A percentile compares a stretch with the other conserved stretches of the same genome.
Evolutionary conservation across 2,329 filamentous ascomycete species (phyloP).

Genomic region (Alternaria sp.): DNA sequence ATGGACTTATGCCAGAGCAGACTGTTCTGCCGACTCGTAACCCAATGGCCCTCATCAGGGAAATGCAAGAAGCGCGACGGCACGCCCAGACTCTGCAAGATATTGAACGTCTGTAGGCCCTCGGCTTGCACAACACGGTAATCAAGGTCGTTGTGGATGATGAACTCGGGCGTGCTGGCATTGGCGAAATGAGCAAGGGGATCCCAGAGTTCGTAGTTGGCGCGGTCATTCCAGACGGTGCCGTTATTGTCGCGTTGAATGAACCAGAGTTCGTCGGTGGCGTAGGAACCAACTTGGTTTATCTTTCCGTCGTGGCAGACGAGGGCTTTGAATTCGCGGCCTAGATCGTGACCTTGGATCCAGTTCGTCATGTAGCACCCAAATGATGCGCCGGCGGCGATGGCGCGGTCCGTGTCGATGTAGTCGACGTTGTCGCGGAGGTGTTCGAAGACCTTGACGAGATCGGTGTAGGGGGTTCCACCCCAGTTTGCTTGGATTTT

Average conservation of each 20-base stretch:
- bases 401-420: slow-evolving; percentile 74
- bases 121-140: slow-evolving; percentile 88
- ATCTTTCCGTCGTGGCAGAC: slow-evolving; percentile 89
- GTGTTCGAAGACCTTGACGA: slow-evolving; percentile 80
- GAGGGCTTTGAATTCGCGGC: slow-evolving; percentile 84
- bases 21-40: slow-evolving; percentile 88
- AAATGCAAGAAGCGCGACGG: slow-evolving; percentile 82
- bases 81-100: slow-evolving; percentile 77
- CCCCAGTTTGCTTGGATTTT: slow-evolving; percentile 85
- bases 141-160: slow-evolving; percentile 88
- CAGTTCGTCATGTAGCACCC: slow-evolving; percentile 68
- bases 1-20: slow-evolving; percentile 78
- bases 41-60: slow-evolving; percentile 82
- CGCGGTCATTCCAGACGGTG: slow-evolving; percentile 50
- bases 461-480: slow-evolving; percentile 80
- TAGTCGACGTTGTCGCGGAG: slow-evolving; percentile 71
- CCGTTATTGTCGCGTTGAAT: slow-evolving; percentile 57
- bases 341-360: slow-evolving; percentile 87
- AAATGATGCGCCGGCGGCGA: slow-evolving; percentile 72
- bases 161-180: slow-evolving; percentile 86
- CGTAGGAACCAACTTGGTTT: slow-evolving; percentile 61
- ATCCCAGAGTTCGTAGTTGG: slow-evolving; percentile 66
- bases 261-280: slow-evolving; percentile 63
- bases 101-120: slow-evolving; percentile 84
- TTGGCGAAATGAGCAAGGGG: slow-evolving; percentile 66